Conservation (phyloP, 805 yeast genomes). For the Ogataea thermomethanolica region DNA sequence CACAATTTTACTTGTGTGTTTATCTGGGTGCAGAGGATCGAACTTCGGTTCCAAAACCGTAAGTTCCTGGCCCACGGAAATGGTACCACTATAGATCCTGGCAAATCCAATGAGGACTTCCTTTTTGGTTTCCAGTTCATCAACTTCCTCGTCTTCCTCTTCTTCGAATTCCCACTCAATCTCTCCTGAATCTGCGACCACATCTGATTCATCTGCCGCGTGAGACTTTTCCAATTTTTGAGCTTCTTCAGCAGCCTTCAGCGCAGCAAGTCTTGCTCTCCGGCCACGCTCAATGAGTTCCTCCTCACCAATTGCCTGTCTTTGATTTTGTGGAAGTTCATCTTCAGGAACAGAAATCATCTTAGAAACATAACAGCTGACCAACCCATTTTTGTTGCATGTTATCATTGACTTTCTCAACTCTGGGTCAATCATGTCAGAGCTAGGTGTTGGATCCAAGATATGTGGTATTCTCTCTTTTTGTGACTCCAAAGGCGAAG, state of each 20-base stretch:
- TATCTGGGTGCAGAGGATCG: constrained; percentile 59
- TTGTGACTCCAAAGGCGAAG: constrained; percentile 82
- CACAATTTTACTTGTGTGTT: constrained; percentile 52
- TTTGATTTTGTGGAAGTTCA: constrained; percentile 64
- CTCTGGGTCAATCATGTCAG: constrained; percentile 43
- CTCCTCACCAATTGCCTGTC: constrained; percentile 43
- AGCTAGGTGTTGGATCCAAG: constrained; percentile 54
- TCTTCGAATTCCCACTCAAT: constrained; percentile 46
- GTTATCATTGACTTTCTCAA: constrained; percentile 54
- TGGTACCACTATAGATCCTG: constrained; percentile 82
- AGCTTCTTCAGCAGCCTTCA: constrained; percentile 56
- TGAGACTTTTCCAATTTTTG: constrained; percentile 32
- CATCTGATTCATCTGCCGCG: constrained; percentile 18
- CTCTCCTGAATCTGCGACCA: constrained; percentile 14
- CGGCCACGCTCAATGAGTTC: constrained; percentile 62
- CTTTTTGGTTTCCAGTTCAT: constrained; percentile 36
- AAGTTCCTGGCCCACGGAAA: constrained; percentile 70
- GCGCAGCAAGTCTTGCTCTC: constrained; percentile 63
- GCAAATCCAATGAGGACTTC: constrained; percentile 86
- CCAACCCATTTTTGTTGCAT: constrained; percentile 68
- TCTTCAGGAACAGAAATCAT: constrained; percentile 80
- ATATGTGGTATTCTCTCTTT: constrained; percentile 63
- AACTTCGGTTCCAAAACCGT: constrained; percentile 84
- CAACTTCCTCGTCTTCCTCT: constrained; percentile 39
- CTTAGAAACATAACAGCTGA: constrained; percentile 81